These are phyloP conservation scores for Ensete glaucum DNA, from an alignment of 176 grass and related monocot species.

Conservation along the genomic window DNA sequence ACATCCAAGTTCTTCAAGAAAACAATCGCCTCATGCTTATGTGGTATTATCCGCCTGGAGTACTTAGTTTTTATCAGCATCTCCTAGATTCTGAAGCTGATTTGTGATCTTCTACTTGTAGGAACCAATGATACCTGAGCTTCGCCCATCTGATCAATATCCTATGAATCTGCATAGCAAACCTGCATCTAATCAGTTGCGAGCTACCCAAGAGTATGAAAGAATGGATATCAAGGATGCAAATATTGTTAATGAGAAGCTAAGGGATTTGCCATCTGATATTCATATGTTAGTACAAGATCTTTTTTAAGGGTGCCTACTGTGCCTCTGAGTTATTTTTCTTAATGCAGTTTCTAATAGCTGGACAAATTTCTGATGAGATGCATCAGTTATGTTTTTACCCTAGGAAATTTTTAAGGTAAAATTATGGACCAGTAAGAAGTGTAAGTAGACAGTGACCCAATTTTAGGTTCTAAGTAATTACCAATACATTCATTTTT, in stretches of 20 bases:
- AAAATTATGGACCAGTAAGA: not conserved
- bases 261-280: conserved; percentile 4
- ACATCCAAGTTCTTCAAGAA: conserved; percentile 24
- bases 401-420: not conserved
- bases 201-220: conserved; percentile 1
- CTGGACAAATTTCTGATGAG: not conserved
- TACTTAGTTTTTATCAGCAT: conserved; percentile 2
- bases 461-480: not conserved
- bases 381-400: not conserved
- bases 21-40: conserved; percentile 31
- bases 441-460: not conserved
- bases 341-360: not conserved
- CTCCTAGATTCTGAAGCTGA: not conserved
- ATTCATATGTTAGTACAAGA: conserved; percentile 12
- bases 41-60: conserved; percentile 22
- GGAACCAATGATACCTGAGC: conserved; percentile 23
- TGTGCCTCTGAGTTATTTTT: not conserved
- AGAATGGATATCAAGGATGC: conserved; percentile 3
- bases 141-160: conserved; percentile 35
- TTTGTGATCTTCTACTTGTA: conserved; percentile 23
- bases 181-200: conserved; percentile 18
- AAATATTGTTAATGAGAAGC: conserved; percentile 8
- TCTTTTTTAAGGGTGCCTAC: not conserved
- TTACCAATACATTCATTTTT: not conserved
- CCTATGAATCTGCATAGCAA: conserved; percentile 31